A percentile compares a stretch with the other conserved stretches of the same genome.
Conservation (phyloP, 768 basidiomycete species). For the Asterophora lycoperdoides region DNA sequence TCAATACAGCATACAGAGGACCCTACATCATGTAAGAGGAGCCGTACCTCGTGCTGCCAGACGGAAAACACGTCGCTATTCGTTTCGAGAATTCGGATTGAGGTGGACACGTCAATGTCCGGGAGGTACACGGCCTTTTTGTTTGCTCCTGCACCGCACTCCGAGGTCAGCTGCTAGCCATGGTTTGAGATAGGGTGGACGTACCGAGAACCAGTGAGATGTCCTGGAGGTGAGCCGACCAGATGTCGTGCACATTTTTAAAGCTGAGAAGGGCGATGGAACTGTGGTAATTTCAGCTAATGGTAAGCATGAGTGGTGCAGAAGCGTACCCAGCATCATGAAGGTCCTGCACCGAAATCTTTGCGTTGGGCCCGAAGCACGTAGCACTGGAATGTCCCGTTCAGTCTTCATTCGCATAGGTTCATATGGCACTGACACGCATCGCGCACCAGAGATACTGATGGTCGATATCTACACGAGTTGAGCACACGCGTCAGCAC, state of each 20-base stretch:
- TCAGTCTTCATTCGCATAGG: not conserved
- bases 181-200: not conserved
- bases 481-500: not conserved
- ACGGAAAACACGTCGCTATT: conserved; percentile 63
- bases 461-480: conserved; percentile 47
- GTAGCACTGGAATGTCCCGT: conserved; percentile 40
- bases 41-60: conserved; percentile 45
- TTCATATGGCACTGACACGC: conserved; percentile 38
- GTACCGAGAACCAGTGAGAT: conserved; percentile 52
- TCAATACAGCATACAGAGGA: not conserved
- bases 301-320: no score
- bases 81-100: conserved; percentile 42
- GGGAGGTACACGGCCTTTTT: conserved; percentile 47
- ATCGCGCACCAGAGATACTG: conserved; percentile 38
- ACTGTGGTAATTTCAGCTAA: conserved; percentile 22
- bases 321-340: conserved; percentile 33
- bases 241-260: conserved; percentile 48
- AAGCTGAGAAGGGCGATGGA: conserved; percentile 35
- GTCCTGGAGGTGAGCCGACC: conserved; percentile 48
- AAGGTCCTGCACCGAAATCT: conserved; percentile 46
- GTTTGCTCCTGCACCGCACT: conserved; percentile 41
- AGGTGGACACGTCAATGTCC: conserved; percentile 40
- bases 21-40: no score
- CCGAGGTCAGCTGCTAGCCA: not conserved
- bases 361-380: conserved; percentile 49